A percentile compares a stretch with the other conserved stretches of the same genome.
Conservation (phyloP, 31 red algal species). For the Asparagopsis taxiformis region DNA sequence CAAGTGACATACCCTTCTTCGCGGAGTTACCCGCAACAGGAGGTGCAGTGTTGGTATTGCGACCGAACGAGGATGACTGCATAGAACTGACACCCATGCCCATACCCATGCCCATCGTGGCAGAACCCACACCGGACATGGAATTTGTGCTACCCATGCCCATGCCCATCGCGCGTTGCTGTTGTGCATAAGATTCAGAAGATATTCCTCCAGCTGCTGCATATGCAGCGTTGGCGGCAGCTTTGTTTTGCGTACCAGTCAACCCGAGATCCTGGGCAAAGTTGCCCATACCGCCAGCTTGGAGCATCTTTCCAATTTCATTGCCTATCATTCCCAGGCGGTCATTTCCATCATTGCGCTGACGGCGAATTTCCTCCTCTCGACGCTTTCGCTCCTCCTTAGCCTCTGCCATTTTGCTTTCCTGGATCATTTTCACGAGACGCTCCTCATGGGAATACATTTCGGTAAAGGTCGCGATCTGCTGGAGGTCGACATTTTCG, state of each 20-base stretch:
- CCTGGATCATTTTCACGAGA: slow-evolving; percentile 98
- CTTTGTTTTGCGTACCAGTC: slow-evolving; percentile 42
- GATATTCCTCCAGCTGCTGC: slow-evolving; percentile 82
- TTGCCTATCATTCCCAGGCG: slow-evolving; percentile 73
- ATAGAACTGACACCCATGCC: slow-evolving; percentile 10
- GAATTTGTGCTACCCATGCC: slow-evolving; percentile 7
- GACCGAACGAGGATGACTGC: slow-evolving; percentile 43
- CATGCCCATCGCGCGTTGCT: slow-evolving; percentile 30
- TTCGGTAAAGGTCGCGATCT: slow-evolving; percentile 84
- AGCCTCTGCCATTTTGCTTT: slow-evolving; percentile 97
- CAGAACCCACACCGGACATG: slow-evolving; percentile 33
- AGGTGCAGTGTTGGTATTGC: slow-evolving; percentile 27
- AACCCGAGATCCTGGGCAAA: slow-evolving; percentile 76
- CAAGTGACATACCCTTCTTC: slow-evolving; percentile 92
- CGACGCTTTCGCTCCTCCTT: slow-evolving; percentile 84
- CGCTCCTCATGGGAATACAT: slow-evolving; percentile 99
- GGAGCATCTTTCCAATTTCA: slow-evolving; percentile 77
- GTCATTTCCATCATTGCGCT: slow-evolving; percentile 75
- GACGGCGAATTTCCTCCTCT: slow-evolving; percentile 72
- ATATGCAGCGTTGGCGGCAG: slow-evolving; percentile 53
- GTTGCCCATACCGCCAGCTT: slow-evolving; percentile 70
- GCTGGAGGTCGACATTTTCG: slow-evolving; percentile 81
- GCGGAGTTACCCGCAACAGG: slow-evolving; percentile 68
- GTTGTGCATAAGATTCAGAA: slow-evolving; percentile 65
- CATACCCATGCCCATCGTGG: slow-evolving; percentile 41